These are phyloP conservation scores for Sechiopsis laciniata DNA, from an alignment of 306 rosid species.

Conservation along the genomic window DNA sequence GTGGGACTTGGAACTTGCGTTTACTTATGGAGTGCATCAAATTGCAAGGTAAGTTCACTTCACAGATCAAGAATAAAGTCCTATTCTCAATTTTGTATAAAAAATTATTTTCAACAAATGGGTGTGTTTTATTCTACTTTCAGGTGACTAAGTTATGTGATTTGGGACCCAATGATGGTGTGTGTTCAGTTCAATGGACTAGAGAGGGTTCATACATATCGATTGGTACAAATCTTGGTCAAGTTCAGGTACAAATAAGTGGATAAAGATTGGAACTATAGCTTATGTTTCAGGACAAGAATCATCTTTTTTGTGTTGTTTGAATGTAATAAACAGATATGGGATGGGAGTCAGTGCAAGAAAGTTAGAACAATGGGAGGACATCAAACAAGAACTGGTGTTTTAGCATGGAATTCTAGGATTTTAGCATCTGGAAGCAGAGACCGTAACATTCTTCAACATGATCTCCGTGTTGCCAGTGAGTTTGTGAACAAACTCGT, in stretches of 20 bases:
- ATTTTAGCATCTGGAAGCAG: conserved; percentile 90
- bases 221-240: conserved; percentile 78
- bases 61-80: no score
- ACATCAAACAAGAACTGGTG: conserved; percentile 97
- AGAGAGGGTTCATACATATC: conserved; percentile 91
- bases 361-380: conserved; percentile 94
- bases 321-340: conserved; percentile 35
- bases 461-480: conserved; percentile 75
- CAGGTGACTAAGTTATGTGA: conserved; percentile 95
- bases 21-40: conserved; percentile 93
- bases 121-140: conserved; percentile 11
- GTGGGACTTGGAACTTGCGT: conserved; percentile 93
- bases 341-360: conserved; percentile 93
- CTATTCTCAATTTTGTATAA: no score
- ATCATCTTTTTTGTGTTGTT: neutral
- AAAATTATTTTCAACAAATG: neutral
- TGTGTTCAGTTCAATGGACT: conserved; percentile 97
- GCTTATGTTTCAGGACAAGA: conserved; percentile 45
- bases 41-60: conserved; percentile 80
- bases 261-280: neutral
- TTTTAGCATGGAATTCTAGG: conserved; percentile 94
- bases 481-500: conserved; percentile 69
- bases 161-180: conserved; percentile 92
- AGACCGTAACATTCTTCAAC: conserved; percentile 90
- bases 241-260: conserved; percentile 70